Evolutionary conservation across 306 rosid genomes (phyloP), one percentile per base, ranked within the genome.

Genomic region (Lathyrus sativus): DNA sequence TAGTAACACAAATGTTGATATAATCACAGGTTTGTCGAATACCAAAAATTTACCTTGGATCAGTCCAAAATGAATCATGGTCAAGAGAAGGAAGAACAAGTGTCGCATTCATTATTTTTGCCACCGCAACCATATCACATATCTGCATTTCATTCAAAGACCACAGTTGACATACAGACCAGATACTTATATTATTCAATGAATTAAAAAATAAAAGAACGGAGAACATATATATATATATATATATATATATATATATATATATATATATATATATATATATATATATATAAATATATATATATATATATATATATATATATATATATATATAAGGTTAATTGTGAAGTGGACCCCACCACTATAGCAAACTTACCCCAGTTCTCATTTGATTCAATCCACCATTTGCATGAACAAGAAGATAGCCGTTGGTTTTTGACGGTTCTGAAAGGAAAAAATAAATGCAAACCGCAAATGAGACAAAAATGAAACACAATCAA

Each of bases 301-400:
- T 24, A 24, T 24, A 24, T 24, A 24, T 24, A 24, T 24, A 24
- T 24, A 24, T 24, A 24, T 24, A 24, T 24, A 24, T 24, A 24
- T 24, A 24, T 24, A 24, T 24, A 24, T 24, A 24, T 24, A 24
- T 24, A 24, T 24, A 26, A 26, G 0, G 29, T 31, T 31, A 44
- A 13, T 44, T 12, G 2, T 14, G 15, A 49, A 18, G 56, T 50
- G 57, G 57, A 18, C 57, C 29, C 58, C n/a, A 51, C 31, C 2
- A 51, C 31, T 19, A 51, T 51, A 50, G 17, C 9, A 35, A 67
- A 55, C 84, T 76, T 80, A 95, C 99, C 78, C 99, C 99, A 18
- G 97, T 87, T 88, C 99, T 91, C 99, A 95, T 95, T 79, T 95
- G 99, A 82, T 95, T 95, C 87, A 95, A 78, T 73, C 99, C 99